These are phyloP conservation scores for Sporopachydermia cereana DNA, from an alignment of 1,139 yeast species.

Conservation along the genomic window DNA sequence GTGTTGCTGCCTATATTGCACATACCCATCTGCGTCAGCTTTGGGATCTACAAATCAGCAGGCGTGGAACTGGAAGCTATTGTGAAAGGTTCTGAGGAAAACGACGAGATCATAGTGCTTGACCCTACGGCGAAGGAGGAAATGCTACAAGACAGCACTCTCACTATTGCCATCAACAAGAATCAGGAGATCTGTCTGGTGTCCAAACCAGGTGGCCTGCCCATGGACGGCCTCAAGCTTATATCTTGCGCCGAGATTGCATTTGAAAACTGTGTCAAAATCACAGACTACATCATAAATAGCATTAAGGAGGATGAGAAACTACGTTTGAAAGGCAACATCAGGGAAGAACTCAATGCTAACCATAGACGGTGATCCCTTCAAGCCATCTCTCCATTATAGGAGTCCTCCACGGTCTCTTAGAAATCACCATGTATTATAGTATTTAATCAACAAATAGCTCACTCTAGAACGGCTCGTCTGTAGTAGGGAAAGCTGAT, in stretches of 20 bases:
- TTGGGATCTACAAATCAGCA: constrained; percentile 65
- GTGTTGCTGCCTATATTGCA: constrained; percentile 78
- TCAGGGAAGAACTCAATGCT: constrained; percentile 16
- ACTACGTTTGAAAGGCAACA: constrained; percentile 20
- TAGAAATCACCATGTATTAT: no score
- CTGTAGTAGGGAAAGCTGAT: no score
- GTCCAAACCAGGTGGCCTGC: constrained; percentile 82
- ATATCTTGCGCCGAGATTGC: constrained; percentile 65
- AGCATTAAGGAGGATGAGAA: constrained; percentile 45
- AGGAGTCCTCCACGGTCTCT: no score
- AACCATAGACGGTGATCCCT: constrained; percentile 16
- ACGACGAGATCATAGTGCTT: constrained; percentile 52
- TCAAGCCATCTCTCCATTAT: neutral
- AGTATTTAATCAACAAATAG: no score
- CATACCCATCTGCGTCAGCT: constrained; percentile 84
- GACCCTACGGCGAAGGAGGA: constrained; percentile 81
- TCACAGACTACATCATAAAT: constrained; percentile 53
- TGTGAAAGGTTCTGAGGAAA: constrained; percentile 15
- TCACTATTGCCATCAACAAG: constrained; percentile 79
- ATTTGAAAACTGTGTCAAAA: constrained; percentile 43
- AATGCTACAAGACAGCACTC: constrained; percentile 58
- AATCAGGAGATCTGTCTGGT: constrained; percentile 87
- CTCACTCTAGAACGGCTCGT: no score
- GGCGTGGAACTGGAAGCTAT: constrained; percentile 19
- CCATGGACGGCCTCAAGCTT: constrained; percentile 62